These are phyloP conservation scores for Fusarium euwallaceae DNA, from an alignment of 2,329 filamentous ascomycete genomes.

Conservation along the genomic window DNA sequence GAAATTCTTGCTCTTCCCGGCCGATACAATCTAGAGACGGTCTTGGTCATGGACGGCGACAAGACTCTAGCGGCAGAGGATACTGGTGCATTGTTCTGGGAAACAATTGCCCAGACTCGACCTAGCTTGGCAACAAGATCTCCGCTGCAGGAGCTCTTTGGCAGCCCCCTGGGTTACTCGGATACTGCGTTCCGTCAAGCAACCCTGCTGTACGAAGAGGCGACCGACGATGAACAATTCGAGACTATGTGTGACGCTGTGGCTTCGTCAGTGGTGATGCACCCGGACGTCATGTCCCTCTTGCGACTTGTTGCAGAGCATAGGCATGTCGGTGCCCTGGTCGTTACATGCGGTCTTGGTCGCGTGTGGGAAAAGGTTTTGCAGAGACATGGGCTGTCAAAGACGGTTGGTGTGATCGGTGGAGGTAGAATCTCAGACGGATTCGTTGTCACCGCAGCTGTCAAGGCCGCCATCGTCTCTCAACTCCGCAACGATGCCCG, in stretches of 20 bases:
- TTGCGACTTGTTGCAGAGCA: constrained; percentile 51
- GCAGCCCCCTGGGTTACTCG: constrained; percentile 61
- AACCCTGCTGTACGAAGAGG: constrained; percentile 65
- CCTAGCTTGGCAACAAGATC: neutral
- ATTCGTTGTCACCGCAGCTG: constrained; percentile 62
- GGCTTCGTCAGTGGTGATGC: constrained; percentile 56
- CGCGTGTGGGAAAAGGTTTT: constrained; percentile 69
- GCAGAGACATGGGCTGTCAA: constrained; percentile 55
- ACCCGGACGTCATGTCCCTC: constrained; percentile 62
- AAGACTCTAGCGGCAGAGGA: constrained; percentile 66
- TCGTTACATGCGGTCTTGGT: constrained; percentile 68
- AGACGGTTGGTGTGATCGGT: constrained; percentile 65
- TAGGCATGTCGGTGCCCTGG: constrained; percentile 58
- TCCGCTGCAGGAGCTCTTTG: constrained; percentile 62
- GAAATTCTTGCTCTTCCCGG: constrained; percentile 35
- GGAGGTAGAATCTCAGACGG: constrained; percentile 61
- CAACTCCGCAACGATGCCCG: constrained; percentile 38
- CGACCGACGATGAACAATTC: constrained; percentile 53
- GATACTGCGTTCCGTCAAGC: constrained; percentile 69
- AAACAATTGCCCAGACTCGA: constrained; percentile 20
- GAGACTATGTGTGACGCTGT: constrained; percentile 60
- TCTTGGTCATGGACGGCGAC: constrained; percentile 71
- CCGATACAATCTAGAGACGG: constrained; percentile 51
- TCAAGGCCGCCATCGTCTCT: constrained; percentile 57
- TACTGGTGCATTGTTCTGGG: constrained; percentile 65